Conservation (phyloP, 2,329 filamentous ascomycete genomes). For the Eutypa lata region DNA sequence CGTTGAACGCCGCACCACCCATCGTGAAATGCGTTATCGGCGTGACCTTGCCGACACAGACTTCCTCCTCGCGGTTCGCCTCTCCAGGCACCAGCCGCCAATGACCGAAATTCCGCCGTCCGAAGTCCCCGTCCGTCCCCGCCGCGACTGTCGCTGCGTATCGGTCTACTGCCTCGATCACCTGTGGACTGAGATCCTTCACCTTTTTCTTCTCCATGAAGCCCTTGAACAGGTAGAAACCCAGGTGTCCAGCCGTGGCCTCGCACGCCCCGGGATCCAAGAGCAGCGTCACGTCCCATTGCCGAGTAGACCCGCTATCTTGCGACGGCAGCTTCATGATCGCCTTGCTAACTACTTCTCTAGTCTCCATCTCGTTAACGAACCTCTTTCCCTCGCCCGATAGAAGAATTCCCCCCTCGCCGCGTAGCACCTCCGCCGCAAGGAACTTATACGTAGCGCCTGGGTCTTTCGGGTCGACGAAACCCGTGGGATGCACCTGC, state of each 20-base stretch:
- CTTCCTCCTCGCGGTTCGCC: slow-evolving; percentile 44
- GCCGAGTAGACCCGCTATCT: slow-evolving; percentile 32
- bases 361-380: slow-evolving; percentile 60
- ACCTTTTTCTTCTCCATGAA: slow-evolving; percentile 56
- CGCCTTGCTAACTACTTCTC: slow-evolving; percentile 52
- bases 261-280: slow-evolving; percentile 57
- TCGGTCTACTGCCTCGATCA: slow-evolving; percentile 41
- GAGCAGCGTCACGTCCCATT: slow-evolving; percentile 58
- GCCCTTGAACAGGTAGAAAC: slow-evolving; percentile 63
- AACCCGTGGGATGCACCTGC: slow-evolving; percentile 64
- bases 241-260: slow-evolving; percentile 52
- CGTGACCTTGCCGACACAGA: slow-evolving; percentile 59
- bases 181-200: slow-evolving; percentile 40
- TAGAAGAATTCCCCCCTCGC: slow-evolving; percentile 60
- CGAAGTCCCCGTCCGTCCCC: slow-evolving; percentile 39
- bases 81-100: slow-evolving; percentile 48
- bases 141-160: slow-evolving; percentile 46
- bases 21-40: slow-evolving; percentile 66
- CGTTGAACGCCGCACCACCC: slow-evolving; percentile 59
- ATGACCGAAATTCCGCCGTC: slow-evolving; percentile 49
- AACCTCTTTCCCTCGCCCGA: slow-evolving; percentile 47
- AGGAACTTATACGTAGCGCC: slow-evolving; percentile 55
- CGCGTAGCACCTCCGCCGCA: slow-evolving; percentile 60
- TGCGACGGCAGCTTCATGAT: slow-evolving; percentile 41
- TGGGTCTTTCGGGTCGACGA: slow-evolving; percentile 51